Base-by-base conservation (phyloP, 2,329 filamentous ascomycete genomes). In the Aureobasidium mangrovei region DNA sequence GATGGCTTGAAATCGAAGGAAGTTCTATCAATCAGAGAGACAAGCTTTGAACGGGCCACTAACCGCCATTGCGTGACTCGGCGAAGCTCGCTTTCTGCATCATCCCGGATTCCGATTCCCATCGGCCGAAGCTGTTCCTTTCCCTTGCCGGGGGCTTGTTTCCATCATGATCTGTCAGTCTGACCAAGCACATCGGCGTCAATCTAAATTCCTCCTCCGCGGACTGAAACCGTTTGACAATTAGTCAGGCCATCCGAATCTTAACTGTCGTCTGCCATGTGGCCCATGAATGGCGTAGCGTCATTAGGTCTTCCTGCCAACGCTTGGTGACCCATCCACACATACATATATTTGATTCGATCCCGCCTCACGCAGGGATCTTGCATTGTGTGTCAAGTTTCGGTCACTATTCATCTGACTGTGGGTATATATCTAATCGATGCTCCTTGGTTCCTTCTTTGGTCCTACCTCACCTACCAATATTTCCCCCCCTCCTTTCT, bases 211-310 rank as follows among this genome's bases (percentile, higher is more conserved):
- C 10, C 44, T 39, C 49, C 49, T 53, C 49, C 49, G 49, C 49
- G 49, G 49, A 53, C 40, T 53, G 49, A 53, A 53, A 53, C 49
- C 43, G 32, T 53, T 43, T 53, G 26, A 53, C 40, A 44, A 53
- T 53, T 53, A 53, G 47, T 51, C 47, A 51, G 40, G 49, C 40
- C 49, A 53, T 53, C 40, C 40, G 10, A 53, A 53, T 44, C 41
- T 53, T 38, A 53, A 38, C 40, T 40, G 40, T 39, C 32, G 40
- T 43, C 36, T 12, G 44, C 49, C 39, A 53, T 53, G 49, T 44
- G 33, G 49, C 40, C 40, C 40, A 12, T 26, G 27, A 44, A 53
- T 53, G 27, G 26, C 35, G 44, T 53, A 43, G 39, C 49, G 49
- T 53, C 49, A 53, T 53, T 40, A 44, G 12, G 31, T 44, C 24